Percentiles rank a stretch among this genome's conserved stretches.
phyloP scores from a whole-genome alignment of 257 asterid species.

The Capsicum chinense region DNA sequence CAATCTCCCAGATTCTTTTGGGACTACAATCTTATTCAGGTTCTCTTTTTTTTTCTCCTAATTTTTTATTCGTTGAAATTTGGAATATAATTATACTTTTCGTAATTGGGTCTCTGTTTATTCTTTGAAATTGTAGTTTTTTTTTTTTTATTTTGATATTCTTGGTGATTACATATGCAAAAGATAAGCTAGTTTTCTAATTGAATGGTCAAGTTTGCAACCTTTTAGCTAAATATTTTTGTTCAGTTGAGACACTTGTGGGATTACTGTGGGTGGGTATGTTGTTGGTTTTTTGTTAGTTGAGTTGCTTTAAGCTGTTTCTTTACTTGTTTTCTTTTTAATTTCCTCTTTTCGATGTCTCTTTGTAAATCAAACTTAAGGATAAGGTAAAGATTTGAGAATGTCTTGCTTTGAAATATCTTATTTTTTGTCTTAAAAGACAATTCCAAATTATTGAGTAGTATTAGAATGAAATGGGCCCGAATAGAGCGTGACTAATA shows the following conservation, averaged over 20 bases:
- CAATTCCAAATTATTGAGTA: not conserved
- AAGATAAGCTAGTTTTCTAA: not conserved
- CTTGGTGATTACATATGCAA: not conserved
- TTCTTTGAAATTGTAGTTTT: not conserved
- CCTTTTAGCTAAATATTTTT: not conserved
- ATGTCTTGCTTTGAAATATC: not conserved
- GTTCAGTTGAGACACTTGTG: not conserved
- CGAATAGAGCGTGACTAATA: not conserved
- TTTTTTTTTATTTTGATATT: not conserved
- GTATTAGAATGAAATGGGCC: not conserved
- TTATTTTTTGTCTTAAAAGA: not conserved
- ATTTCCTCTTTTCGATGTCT: no score
- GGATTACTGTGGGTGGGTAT: no score
- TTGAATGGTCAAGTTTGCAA: constrained; percentile 7
- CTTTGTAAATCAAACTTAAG: not conserved
- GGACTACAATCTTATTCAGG: not conserved
- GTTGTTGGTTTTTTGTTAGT: not conserved
- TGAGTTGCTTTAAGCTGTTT: not conserved
- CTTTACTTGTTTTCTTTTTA: not conserved
- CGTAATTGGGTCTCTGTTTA: not conserved
- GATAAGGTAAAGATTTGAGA: constrained; percentile 16
- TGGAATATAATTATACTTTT: constrained; percentile 2
- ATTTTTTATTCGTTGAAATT: not conserved
- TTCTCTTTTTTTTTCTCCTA: not conserved
- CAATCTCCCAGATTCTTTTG: constrained; percentile 10